Percentiles rank a stretch among this genome's conserved stretches.
These are phyloP conservation scores for Sophora flavescens DNA, from an alignment of 306 rosid species.

Conservation along the genomic window DNA sequence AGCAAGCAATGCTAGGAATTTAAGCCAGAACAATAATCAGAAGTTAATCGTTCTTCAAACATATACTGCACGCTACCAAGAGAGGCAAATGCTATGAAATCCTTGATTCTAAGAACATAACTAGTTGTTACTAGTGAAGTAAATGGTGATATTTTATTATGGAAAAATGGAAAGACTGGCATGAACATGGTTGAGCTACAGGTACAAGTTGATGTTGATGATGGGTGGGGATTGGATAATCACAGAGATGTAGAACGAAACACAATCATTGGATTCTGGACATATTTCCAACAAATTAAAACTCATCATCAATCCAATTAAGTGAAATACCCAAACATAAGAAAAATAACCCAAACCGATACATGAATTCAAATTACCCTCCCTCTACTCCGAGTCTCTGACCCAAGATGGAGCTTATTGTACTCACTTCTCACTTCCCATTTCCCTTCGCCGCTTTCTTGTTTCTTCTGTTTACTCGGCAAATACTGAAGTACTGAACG, in stretches of 20 bases:
- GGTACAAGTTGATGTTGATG: too few relatives aligned
- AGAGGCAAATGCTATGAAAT: neutral
- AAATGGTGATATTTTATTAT: neutral
- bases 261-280: conserved; percentile 18
- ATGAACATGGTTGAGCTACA: too few relatives aligned
- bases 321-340: too few relatives aligned
- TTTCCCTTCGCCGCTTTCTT: too few relatives aligned
- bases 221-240: neutral
- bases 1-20: neutral
- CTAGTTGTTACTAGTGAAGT: neutral
- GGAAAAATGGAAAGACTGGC: neutral
- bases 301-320: neutral
- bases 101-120: neutral
- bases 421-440: too few relatives aligned
- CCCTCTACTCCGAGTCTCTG: neutral
- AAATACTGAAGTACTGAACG: too few relatives aligned
- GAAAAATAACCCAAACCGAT: neutral
- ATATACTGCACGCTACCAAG: neutral
- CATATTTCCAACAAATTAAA: conserved; percentile 14
- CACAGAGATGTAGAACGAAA: neutral
- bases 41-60: neutral
- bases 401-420: neutral
- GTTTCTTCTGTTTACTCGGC: too few relatives aligned
- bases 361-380: conserved; percentile 7
- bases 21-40: neutral